Conservation (phyloP, 495 filamentous ascomycete genomes). For the Penicillium arizonense region DNA sequence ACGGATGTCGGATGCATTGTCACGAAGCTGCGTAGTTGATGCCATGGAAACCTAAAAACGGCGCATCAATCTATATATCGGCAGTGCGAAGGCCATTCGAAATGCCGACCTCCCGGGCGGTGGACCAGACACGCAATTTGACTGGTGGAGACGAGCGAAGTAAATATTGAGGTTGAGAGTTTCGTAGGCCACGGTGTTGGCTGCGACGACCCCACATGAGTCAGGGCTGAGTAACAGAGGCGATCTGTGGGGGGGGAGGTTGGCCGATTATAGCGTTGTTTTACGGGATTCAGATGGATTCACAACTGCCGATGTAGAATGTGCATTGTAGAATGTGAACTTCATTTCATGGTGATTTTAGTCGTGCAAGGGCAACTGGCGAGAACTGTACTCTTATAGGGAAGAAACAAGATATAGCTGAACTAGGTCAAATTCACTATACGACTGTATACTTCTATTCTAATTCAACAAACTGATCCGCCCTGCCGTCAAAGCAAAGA, state of each 20-base stretch:
- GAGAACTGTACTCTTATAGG: not conserved
- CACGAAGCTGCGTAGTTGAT: not conserved
- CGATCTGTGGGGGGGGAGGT: slow-evolving; percentile 7
- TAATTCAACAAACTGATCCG: slow-evolving; percentile 41
- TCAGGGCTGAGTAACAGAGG: slow-evolving; percentile 36
- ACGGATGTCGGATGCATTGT: slow-evolving; percentile 1
- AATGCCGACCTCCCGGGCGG: slow-evolving; percentile 21
- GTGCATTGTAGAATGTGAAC: not conserved
- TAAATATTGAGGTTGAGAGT: not conserved
- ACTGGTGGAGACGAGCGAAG: slow-evolving; percentile 11
- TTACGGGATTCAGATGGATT: not conserved
- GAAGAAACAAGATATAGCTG: not conserved
- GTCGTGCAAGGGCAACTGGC: not conserved
- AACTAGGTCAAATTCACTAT: not conserved
- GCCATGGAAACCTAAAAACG: not conserved
- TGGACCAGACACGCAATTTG: slow-evolving; percentile 13
- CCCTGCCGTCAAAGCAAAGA: slow-evolving; percentile 33
- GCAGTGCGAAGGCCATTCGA: slow-evolving; percentile 12
- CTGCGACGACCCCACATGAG: slow-evolving; percentile 36
- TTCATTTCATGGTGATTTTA: too few species aligned
- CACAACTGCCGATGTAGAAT: slow-evolving; percentile 2
- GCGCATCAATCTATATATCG: slow-evolving; percentile 6
- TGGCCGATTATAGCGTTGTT: not conserved
- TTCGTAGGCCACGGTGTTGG: slow-evolving; percentile 1
- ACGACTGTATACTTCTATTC: not conserved